Conservation (phyloP, 805 yeast genomes). For the Candida corydali region DNA sequence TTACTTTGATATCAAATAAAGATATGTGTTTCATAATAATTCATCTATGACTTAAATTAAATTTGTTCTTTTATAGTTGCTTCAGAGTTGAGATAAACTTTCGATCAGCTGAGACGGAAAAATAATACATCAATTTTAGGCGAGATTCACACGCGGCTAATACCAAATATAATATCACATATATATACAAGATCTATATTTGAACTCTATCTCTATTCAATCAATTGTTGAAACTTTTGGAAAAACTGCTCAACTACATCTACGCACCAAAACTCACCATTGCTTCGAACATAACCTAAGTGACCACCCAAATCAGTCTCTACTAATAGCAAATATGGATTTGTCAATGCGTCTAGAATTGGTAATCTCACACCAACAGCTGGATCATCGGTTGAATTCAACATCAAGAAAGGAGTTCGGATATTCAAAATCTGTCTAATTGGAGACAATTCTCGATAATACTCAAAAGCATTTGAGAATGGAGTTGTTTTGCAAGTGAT, state of each 20-base stretch:
- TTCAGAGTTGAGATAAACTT: too few relatives aligned
- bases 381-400: slow-evolving; percentile 76
- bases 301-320: slow-evolving; percentile 76
- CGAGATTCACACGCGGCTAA: background rate
- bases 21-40: slow-evolving; percentile 12
- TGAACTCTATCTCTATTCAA: slow-evolving; percentile 5
- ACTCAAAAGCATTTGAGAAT: slow-evolving; percentile 57
- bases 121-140: too few relatives aligned
- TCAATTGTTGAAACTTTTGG: slow-evolving; percentile 16
- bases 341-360: slow-evolving; percentile 40
- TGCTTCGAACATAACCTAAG: slow-evolving; percentile 66
- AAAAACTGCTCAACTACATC: slow-evolving; percentile 34
- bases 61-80: too few relatives aligned
- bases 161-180: background rate
- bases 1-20: slow-evolving; percentile 34
- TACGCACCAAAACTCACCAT: slow-evolving; percentile 61
- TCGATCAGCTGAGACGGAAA: background rate
- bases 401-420: slow-evolving; percentile 57
- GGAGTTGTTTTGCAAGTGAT: slow-evolving; percentile 68
- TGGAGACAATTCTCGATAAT: slow-evolving; percentile 63
- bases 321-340: slow-evolving; percentile 57
- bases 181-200: background rate
- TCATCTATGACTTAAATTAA: background rate
- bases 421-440: slow-evolving; percentile 46
- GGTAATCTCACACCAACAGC: slow-evolving; percentile 60